Evolutionary conservation across 371 early-diverging fungal species (phyloP).

Genomic region (Nematocida homosporus): DNA sequence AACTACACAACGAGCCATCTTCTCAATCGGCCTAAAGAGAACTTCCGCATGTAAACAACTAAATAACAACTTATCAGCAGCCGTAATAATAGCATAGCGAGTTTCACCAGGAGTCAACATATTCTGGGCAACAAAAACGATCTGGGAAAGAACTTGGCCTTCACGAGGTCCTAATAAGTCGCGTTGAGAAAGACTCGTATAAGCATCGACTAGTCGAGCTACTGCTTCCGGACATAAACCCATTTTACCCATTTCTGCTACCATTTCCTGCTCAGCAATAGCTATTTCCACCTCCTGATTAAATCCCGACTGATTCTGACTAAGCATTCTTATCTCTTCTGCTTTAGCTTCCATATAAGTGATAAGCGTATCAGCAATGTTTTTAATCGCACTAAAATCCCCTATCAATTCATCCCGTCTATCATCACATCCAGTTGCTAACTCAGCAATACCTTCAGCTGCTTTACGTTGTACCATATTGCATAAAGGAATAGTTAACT

Average conservation of each 20-base stretch:
- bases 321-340: slow-evolving; percentile 12
- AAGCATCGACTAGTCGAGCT: neutral
- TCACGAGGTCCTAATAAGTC: neutral
- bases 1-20: slow-evolving; percentile 70
- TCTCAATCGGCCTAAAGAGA: slow-evolving; percentile 63
- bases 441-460: slow-evolving; percentile 54
- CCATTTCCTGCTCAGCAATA: slow-evolving; percentile 41
- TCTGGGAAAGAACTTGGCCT: neutral
- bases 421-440: neutral
- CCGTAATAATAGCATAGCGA: slow-evolving; percentile 18
- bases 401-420: neutral
- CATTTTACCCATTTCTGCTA: slow-evolving; percentile 53
- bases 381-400: neutral
- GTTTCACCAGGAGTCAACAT: slow-evolving; percentile 1
- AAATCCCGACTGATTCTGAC: slow-evolving; percentile 4
- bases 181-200: neutral
- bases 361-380: neutral
- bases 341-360: slow-evolving; percentile 19
- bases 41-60: slow-evolving; percentile 68
- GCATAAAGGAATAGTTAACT: slow-evolving; percentile 62
- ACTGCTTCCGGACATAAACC: slow-evolving; percentile 43
- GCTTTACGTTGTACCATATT: slow-evolving; percentile 38
- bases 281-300: slow-evolving; percentile 8
- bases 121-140: neutral
- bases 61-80: slow-evolving; percentile 19